Evolutionary conservation across 257 asterid genomes (phyloP).

Genomic region (Primulina tabacum): DNA sequence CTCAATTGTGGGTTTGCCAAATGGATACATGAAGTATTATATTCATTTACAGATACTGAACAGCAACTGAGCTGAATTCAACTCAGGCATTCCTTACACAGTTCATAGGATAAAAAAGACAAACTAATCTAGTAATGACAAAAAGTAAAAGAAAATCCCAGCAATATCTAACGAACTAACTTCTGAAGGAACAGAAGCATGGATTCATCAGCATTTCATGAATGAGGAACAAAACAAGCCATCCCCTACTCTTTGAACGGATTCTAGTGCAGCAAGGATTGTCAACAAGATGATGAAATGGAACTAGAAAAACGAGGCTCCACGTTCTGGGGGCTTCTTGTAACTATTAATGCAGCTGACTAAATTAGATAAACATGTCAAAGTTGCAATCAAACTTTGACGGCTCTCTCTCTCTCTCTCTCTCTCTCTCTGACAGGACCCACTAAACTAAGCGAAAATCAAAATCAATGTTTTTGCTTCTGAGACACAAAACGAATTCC

Average conservation of each 20-base stretch:
- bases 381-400: neutral
- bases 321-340: neutral
- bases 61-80: neutral
- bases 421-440: neutral
- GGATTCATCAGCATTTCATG: neutral
- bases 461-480: conserved; percentile 53
- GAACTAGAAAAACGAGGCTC: neutral
- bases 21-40: neutral
- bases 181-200: neutral
- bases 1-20: neutral
- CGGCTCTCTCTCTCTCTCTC: neutral
- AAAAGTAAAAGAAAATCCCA: too few species aligned
- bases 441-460: neutral
- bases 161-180: neutral
- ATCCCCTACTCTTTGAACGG: neutral
- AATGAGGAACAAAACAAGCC: neutral
- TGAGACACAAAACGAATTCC: conserved; percentile 85
- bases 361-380: neutral
- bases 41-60: neutral
- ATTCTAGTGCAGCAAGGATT: neutral
- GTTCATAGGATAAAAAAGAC: neutral
- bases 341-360: neutral
- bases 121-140: neutral
- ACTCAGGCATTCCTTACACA: neutral
- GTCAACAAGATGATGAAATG: neutral